phyloP scores from a whole-genome alignment of 176 grass and related monocot species.

The Oryza longistaminata region DNA sequence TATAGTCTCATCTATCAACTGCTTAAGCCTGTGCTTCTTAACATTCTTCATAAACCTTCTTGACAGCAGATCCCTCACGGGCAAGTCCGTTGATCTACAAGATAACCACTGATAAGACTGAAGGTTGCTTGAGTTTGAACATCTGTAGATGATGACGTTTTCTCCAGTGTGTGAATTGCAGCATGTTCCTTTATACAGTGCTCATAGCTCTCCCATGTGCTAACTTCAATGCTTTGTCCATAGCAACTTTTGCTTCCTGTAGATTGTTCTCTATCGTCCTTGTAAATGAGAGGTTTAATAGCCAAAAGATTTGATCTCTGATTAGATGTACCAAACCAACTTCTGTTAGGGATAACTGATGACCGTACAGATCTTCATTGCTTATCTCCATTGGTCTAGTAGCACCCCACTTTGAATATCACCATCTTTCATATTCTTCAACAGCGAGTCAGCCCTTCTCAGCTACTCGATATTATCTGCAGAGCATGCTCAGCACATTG shows the following conservation, averaged over 20 bases:
- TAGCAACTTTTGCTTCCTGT: constrained; percentile 62
- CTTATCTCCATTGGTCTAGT: constrained; percentile 22
- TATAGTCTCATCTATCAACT: constrained; percentile 76
- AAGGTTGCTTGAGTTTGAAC: constrained; percentile 42
- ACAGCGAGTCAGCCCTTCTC: constrained; percentile 58
- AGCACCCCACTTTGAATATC: constrained; percentile 26
- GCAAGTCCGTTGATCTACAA: constrained; percentile 46
- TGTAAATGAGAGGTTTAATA: constrained; percentile 81
- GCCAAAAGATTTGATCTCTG: constrained; percentile 61
- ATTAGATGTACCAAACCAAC: constrained; percentile 37
- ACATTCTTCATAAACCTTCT: constrained; percentile 73
- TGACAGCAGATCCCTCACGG: constrained; percentile 57
- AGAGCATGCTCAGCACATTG: constrained; percentile 73
- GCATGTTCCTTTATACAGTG: constrained; percentile 88
- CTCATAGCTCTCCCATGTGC: constrained; percentile 50
- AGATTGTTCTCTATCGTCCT: constrained; percentile 60
- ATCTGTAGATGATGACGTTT: constrained; percentile 36
- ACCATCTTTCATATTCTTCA: constrained; percentile 49
- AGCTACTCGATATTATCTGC: constrained; percentile 56
- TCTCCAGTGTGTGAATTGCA: constrained; percentile 50
- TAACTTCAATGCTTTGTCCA: constrained; percentile 64
- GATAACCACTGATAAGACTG: constrained; percentile 60
- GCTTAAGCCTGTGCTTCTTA: constrained; percentile 69
- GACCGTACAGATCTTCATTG: constrained; percentile 26
- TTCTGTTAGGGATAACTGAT: constrained; percentile 30